Base-by-base conservation (phyloP, 495 filamentous ascomycete genomes). In the Aspergillus heteromorphus region DNA sequence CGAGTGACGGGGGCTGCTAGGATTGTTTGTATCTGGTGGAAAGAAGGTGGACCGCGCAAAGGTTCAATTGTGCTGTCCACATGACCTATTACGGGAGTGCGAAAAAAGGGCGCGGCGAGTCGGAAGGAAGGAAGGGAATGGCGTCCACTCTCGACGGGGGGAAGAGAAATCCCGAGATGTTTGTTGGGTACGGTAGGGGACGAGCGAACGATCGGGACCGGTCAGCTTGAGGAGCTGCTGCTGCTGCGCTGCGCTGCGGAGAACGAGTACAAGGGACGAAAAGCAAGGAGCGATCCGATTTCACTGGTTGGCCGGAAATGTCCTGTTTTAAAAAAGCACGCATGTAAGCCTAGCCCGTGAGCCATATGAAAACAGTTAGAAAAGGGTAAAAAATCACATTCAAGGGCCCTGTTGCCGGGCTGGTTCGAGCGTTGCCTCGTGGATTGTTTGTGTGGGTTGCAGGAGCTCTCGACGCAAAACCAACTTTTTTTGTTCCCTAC, bases 1-100 rank as follows among this genome's bases (percentile, higher is more conserved):
- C 13, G 29, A 29, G 20, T 16, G 51, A 17, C 45, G 43, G n/a
- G 27, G 16, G 41, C 21, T n/a, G 41, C 21, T n/a, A 23, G 19
- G 19, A 48, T 42, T 29, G 27, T 36, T 31, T 40, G 48, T 51
- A 14, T 45, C 41, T 56, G 49, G 38, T 11, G 45, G 36, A 66
- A 65, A 10, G 56, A 45, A 58, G 61, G 67, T 66, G 53, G 59
- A 61, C 49, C 48, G 30, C 29, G 52, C 45, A 48, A 51, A 42
- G 38, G 45, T 53, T 38, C 31, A 38, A 34, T 51, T 41, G 53
- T 57, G 48, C 25, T 55, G 53, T 47, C 27, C 47, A 63, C 63
- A 66, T 63, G 63, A 63, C 63, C 63, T 60, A 38, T 20, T 16
- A 43, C 41, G 30, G 48, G 27, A 43, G 38, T 51, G 18, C 23